A percentile compares a stretch with the other conserved stretches of the same genome.
These are phyloP conservation scores for Pestalotiopsis sp. DNA, from an alignment of 2,329 filamentous ascomycete genomes.

Conservation along the genomic window DNA sequence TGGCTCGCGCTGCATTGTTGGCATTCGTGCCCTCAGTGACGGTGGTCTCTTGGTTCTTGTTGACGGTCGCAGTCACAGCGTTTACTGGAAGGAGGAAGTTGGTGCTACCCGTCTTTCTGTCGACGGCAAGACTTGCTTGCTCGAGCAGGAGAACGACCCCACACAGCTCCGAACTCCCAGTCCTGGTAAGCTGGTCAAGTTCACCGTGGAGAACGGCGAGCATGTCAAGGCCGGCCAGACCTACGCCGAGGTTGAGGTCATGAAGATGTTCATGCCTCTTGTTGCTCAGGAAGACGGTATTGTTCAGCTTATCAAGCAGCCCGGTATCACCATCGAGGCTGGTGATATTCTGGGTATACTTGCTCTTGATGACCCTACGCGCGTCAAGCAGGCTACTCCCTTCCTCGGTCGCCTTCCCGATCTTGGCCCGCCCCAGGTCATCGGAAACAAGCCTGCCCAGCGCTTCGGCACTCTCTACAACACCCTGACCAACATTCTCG, in stretches of 20 bases:
- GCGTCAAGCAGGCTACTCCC: constrained; percentile 94
- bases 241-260: constrained; percentile 97
- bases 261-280: constrained; percentile 99
- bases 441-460: constrained; percentile 91
- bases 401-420: constrained; percentile 90
- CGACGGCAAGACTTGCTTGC: constrained; percentile 95
- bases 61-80: constrained; percentile 91
- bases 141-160: constrained; percentile 98
- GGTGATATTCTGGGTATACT: constrained; percentile 98
- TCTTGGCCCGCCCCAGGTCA: constrained; percentile 81
- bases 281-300: constrained; percentile 93
- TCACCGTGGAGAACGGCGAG: constrained; percentile 91
- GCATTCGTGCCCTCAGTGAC: constrained; percentile 89
- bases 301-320: constrained; percentile 98
- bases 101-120: constrained; percentile 94
- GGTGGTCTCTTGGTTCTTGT: constrained; percentile 91
- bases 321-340: constrained; percentile 94
- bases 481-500: constrained; percentile 84
- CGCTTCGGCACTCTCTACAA: constrained; percentile 76
- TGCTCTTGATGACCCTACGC: constrained; percentile 89
- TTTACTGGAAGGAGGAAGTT: constrained; percentile 99
- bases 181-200: constrained; percentile 97
- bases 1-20: constrained; percentile 92
- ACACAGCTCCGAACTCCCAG: constrained; percentile 94
- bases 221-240: constrained; percentile 91